These are phyloP conservation scores for Pythium dissotocum DNA, from an alignment of 352 stramenopile genomes.

Conservation along the genomic window DNA sequence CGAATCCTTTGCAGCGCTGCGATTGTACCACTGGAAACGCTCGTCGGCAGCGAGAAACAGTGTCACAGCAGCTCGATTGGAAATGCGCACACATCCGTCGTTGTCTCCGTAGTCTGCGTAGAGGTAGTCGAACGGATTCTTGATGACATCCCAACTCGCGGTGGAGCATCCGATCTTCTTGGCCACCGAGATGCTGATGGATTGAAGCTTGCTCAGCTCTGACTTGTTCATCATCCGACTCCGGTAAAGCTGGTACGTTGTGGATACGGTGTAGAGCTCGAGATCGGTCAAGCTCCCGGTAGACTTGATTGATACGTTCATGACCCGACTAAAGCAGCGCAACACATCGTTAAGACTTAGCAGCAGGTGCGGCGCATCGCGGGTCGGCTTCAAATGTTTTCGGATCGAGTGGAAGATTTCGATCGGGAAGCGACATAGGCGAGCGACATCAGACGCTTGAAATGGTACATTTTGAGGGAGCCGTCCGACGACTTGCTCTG, in stretches of 20 bases:
- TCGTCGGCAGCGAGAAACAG: slow-evolving; percentile 59
- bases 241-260: slow-evolving; percentile 42
- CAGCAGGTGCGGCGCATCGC: slow-evolving; percentile 37
- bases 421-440: slow-evolving; percentile 43
- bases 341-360: slow-evolving; percentile 49
- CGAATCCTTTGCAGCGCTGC: slow-evolving; percentile 26
- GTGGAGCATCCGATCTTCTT: slow-evolving; percentile 43
- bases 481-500: slow-evolving; percentile 35
- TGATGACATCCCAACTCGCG: slow-evolving; percentile 31
- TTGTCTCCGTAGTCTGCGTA: slow-evolving; percentile 53
- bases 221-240: slow-evolving; percentile 31
- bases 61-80: slow-evolving; percentile 26
- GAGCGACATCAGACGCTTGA: slow-evolving; percentile 11
- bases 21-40: slow-evolving; percentile 68
- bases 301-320: slow-evolving; percentile 39
- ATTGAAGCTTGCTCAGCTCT: slow-evolving; percentile 26
- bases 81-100: slow-evolving; percentile 41
- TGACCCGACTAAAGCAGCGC: slow-evolving; percentile 45
- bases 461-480: slow-evolving; percentile 19
- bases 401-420: slow-evolving; percentile 37
- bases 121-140: slow-evolving; percentile 29
- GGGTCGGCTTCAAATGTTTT: slow-evolving; percentile 34
- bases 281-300: slow-evolving; percentile 34
- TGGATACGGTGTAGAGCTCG: slow-evolving; percentile 43
- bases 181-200: slow-evolving; percentile 20